Evolutionary conservation across 352 stramenopile genomes (phyloP).

Genomic region (Halophytophthora polymorphica): DNA sequence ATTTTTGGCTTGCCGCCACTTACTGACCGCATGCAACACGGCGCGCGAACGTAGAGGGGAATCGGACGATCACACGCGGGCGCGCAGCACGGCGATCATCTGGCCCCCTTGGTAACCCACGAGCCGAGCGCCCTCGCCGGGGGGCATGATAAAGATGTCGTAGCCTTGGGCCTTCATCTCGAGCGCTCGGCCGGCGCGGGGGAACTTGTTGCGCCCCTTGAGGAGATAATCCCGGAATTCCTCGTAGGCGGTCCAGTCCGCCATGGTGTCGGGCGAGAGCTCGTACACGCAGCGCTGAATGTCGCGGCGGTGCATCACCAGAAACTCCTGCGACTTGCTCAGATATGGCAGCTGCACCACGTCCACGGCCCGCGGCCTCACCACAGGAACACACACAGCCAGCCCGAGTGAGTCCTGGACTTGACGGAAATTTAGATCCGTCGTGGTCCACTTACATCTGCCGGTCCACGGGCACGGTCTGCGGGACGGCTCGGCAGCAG

Average conservation of each 20-base stretch:
- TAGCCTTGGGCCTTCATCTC: constrained; percentile 65
- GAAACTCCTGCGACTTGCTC: constrained; percentile 54
- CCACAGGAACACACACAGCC: too few relatives aligned
- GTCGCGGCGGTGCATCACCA: constrained; percentile 54
- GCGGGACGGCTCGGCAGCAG: constrained; percentile 27
- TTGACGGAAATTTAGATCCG: not conserved
- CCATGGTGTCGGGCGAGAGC: constrained; percentile 49
- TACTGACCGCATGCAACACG: too few relatives aligned
- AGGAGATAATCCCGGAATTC: constrained; percentile 69
- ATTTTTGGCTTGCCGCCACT: too few relatives aligned
- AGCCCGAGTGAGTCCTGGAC: too few relatives aligned
- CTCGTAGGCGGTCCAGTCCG: constrained; percentile 50
- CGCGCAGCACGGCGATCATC: constrained; percentile 69
- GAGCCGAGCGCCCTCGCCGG: constrained; percentile 50
- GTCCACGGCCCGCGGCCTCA: constrained; percentile 63
- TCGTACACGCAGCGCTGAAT: constrained; percentile 65
- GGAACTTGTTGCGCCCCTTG: constrained; percentile 38
- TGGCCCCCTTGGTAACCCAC: constrained; percentile 70
- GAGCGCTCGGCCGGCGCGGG: constrained; percentile 46
- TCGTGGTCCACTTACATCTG: constrained; percentile 24
- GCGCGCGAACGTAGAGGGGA: too few relatives aligned
- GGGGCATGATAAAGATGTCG: constrained; percentile 78
- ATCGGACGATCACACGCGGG: constrained; percentile 5
- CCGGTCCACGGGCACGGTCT: constrained; percentile 21
- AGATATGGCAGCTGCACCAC: constrained; percentile 64